Conservation (phyloP, 139 green algal genomes). For the Chlamydomonas eustigma region DNA sequence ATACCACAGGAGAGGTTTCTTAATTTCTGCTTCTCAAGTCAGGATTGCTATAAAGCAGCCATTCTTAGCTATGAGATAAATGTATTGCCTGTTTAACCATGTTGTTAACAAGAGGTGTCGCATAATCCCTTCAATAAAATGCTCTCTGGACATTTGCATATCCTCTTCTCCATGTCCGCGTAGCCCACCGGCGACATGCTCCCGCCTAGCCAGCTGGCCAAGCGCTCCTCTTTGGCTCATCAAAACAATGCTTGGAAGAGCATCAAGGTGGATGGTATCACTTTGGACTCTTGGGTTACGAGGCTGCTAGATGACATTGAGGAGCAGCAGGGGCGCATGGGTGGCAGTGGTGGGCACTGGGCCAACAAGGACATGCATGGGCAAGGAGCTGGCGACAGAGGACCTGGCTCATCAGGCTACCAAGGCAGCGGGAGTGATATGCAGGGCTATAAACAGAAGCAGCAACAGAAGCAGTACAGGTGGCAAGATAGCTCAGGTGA, state of each 20-base stretch:
- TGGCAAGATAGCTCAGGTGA: too few relatives aligned
- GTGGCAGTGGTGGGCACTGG: not conserved
- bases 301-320: not conserved
- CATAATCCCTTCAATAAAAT: not conserved
- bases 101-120: too few relatives aligned
- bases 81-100: too few relatives aligned
- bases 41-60: too few relatives aligned
- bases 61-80: too few relatives aligned
- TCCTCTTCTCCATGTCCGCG: not conserved
- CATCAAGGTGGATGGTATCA: conserved; percentile 13
- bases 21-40: not conserved
- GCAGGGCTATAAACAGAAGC: too few relatives aligned
- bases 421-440: not conserved
- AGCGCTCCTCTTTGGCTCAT: not conserved
- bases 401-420: not conserved
- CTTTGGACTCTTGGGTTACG: not conserved
- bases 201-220: conserved; percentile 4
- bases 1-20: not conserved
- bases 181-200: conserved; percentile 8
- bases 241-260: conserved; percentile 11
- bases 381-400: too few relatives aligned
- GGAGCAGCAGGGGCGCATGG: not conserved
- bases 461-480: too few relatives aligned
- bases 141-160: not conserved
- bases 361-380: too few relatives aligned